Percentiles rank a stretch among this genome's conserved stretches.
phyloP scores from a whole-genome alignment of 2,329 filamentous ascomycete species.

The Cladobotryum mycophilum region DNA sequence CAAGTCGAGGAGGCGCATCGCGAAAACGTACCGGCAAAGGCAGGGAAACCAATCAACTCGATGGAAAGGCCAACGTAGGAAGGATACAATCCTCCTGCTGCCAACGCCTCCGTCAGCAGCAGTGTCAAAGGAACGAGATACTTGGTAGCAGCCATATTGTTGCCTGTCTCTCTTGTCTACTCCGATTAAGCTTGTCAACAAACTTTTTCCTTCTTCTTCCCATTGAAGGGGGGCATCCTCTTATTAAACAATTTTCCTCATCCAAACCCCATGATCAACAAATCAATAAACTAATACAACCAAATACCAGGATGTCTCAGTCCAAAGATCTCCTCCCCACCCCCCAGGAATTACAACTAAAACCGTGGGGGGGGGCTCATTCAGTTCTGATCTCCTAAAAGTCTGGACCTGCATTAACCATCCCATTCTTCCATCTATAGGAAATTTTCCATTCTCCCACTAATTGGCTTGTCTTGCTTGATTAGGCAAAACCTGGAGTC shows the following conservation, averaged over 20 bases:
- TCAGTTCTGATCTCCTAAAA: too few relatives aligned
- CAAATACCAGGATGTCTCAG: too few relatives aligned
- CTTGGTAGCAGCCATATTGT: slow-evolving; percentile 4
- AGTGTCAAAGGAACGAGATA: slow-evolving; percentile 6
- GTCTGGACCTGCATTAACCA: background rate
- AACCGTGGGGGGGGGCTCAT: too few relatives aligned
- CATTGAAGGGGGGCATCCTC: background rate
- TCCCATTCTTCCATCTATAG: slow-evolving; percentile 11
- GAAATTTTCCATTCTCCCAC: slow-evolving; percentile 3
- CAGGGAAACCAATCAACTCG: slow-evolving; percentile 17
- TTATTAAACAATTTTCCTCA: too few relatives aligned
- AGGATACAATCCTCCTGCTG: slow-evolving; percentile 9
- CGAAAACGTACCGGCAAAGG: slow-evolving; percentile 14
- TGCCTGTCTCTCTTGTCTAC: background rate
- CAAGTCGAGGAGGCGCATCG: background rate
- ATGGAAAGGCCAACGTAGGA: slow-evolving; percentile 16
- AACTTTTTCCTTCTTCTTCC: background rate
- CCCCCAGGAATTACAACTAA: too few relatives aligned
- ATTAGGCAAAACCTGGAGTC: background rate
- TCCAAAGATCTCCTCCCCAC: too few relatives aligned
- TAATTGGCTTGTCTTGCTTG: slow-evolving; percentile 1
- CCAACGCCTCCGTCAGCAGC: slow-evolving; percentile 11
- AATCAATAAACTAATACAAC: too few relatives aligned
- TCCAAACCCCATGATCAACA: too few relatives aligned
- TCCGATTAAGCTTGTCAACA: background rate